phyloP scores from a whole-genome alignment of 2,329 filamentous ascomycete genomes.

The Metarhizium sp. region DNA sequence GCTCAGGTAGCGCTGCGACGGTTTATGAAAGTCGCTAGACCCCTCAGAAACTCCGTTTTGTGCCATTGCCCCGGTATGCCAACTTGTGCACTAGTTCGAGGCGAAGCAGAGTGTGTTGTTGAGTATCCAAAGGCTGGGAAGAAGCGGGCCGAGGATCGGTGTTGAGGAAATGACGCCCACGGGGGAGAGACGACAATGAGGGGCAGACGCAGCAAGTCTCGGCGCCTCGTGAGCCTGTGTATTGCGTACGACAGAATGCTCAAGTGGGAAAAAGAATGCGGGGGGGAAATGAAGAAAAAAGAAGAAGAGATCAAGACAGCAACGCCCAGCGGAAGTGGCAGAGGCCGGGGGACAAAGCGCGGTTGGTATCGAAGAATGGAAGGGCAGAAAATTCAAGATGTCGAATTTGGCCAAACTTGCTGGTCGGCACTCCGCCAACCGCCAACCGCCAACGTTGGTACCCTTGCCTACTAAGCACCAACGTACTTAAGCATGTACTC shows the following conservation, averaged over 20 bases:
- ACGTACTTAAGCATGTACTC: neutral
- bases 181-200: neutral
- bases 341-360: neutral
- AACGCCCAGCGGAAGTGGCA: neutral
- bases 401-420: neutral
- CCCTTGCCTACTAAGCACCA: too few species aligned
- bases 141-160: conserved; percentile 4
- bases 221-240: neutral
- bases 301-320: neutral
- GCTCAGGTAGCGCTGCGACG: conserved; percentile 40
- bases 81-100: neutral
- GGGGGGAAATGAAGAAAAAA: neutral
- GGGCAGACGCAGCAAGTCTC: neutral
- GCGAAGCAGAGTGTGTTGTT: neutral
- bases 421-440: too few species aligned
- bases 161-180: neutral
- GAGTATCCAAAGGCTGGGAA: neutral
- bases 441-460: too few species aligned
- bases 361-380: neutral
- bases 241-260: neutral
- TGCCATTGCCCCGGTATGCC: conserved; percentile 22
- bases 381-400: conserved; percentile 5
- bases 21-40: conserved; percentile 27
- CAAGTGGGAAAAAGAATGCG: neutral
- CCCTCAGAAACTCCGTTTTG: conserved; percentile 28